These are phyloP conservation scores for Eucalyptus curtisii DNA, from an alignment of 345 rosid species.

Conservation along the genomic window DNA sequence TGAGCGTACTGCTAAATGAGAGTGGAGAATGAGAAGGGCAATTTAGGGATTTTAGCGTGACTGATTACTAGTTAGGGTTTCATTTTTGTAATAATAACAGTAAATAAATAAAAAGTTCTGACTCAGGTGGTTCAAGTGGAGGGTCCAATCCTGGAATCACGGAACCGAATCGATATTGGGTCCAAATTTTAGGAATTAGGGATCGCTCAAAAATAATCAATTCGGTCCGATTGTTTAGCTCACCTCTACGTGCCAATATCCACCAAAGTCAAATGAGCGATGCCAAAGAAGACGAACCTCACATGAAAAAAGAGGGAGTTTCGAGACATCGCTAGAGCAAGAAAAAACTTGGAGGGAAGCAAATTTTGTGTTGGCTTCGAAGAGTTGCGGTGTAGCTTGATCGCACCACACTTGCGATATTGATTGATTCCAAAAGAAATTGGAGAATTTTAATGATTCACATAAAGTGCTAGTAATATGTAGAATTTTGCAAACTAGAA, in stretches of 20 bases:
- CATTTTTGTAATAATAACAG: not conserved
- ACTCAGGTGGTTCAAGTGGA: not conserved
- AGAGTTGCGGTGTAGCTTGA: not conserved
- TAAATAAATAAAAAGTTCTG: too few relatives aligned
- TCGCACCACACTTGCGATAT: not conserved
- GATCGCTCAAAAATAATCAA: too few relatives aligned
- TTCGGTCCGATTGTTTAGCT: too few relatives aligned
- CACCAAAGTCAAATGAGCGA: not conserved
- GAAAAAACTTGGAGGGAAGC: not conserved
- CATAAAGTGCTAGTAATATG: not conserved
- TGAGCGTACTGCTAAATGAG: too few relatives aligned
- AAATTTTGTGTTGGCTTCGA: rapidly evolving
- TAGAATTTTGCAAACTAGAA: not conserved
- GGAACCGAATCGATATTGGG: not conserved
- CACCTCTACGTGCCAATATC: not conserved
- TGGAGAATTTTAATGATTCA: not conserved
- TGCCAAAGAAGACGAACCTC: too few relatives aligned
- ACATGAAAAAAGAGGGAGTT: not conserved
- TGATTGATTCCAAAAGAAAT: not conserved
- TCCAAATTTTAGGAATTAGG: not conserved
- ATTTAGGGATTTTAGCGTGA: not conserved
- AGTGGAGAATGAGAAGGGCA: too few relatives aligned
- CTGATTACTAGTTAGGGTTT: not conserved
- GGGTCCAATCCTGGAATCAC: not conserved
- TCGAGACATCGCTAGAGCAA: rapidly evolving